These are phyloP conservation scores for Mycoemilia scoparia DNA, from an alignment of 192 early-diverging fungal genomes.

Conservation along the genomic window DNA sequence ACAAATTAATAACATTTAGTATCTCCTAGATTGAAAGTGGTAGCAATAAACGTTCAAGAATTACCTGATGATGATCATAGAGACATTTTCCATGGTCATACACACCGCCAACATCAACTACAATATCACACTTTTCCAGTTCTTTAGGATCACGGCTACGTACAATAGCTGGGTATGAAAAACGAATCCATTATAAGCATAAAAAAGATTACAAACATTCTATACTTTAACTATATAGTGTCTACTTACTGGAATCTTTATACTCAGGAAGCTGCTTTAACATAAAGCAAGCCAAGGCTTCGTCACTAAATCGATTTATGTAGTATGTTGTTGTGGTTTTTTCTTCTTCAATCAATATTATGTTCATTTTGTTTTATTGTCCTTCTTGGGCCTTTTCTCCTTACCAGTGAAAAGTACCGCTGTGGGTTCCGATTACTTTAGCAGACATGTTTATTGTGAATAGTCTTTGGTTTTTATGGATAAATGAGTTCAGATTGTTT, in stretches of 20 bases:
- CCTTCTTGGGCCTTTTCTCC: conserved; percentile 2
- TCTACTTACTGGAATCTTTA: conserved; percentile 38
- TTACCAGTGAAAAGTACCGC: conserved; percentile 67
- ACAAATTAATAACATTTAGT: conserved; percentile 1
- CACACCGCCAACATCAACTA: conserved; percentile 88
- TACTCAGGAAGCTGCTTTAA: conserved; percentile 43
- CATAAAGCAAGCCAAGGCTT: conserved; percentile 81
- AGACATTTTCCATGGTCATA: conserved; percentile 58
- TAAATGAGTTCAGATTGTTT: too few relatives aligned
- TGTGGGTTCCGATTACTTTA: conserved; percentile 66
- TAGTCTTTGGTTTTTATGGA: too few relatives aligned
- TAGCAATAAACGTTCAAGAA: neutral
- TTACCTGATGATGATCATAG: conserved; percentile 88
- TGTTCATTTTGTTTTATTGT: conserved; percentile 10
- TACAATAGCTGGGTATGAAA: too few relatives aligned
- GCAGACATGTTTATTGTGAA: too few relatives aligned
- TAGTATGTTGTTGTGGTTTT: too few relatives aligned
- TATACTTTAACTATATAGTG: too few relatives aligned
- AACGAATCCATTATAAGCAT: too few relatives aligned
- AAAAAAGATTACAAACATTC: too few relatives aligned
- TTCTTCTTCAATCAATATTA: conserved; percentile 7
- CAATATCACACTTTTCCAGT: conserved; percentile 59
- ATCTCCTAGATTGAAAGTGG: too few relatives aligned
- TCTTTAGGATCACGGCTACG: conserved; percentile 70
- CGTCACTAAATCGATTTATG: too few relatives aligned